phyloP scores from a whole-genome alignment of 768 basidiomycete genomes.

The Suillus decipiens region DNA sequence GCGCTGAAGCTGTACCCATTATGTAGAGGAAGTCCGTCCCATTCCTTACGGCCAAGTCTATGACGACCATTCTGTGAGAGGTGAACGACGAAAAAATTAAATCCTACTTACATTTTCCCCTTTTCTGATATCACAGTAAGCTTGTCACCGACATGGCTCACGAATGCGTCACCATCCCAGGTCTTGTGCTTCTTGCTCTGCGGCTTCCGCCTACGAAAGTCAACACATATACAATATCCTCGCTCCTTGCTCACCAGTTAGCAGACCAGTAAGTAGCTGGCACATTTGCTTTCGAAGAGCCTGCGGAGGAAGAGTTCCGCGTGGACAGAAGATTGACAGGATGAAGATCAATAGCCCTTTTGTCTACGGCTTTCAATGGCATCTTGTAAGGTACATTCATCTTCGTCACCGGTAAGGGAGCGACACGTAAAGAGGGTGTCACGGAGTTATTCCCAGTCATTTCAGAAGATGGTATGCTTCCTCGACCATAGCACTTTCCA shows the following conservation, averaged over 20 bases:
- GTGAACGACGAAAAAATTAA: conserved; percentile 6
- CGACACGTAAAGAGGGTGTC: conserved; percentile 2
- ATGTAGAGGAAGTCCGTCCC: conserved; percentile 55
- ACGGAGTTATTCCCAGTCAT: conserved; percentile 34
- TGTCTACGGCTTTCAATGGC: conserved; percentile 20
- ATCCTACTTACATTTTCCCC: conserved; percentile 60
- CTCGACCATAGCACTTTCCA: conserved; percentile 62
- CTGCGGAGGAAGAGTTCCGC: conserved; percentile 10
- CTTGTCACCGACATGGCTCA: conserved; percentile 51
- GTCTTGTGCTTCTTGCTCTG: conserved; percentile 78
- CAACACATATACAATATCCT: conserved; percentile 11
- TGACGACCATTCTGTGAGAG: conserved; percentile 13
- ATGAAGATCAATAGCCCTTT: conserved; percentile 39
- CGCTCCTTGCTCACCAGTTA: conserved; percentile 53
- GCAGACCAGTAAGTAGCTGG: conserved; percentile 58
- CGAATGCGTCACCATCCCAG: conserved; percentile 81
- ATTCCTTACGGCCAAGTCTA: conserved; percentile 63
- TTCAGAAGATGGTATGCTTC: conserved; percentile 17
- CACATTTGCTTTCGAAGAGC: conserved; percentile 13
- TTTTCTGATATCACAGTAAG: conserved; percentile 67
- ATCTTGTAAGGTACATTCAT: conserved; percentile 22
- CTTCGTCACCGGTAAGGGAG: conserved; percentile 33
- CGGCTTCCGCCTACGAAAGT: conserved; percentile 61
- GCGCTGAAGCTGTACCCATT: conserved; percentile 45
- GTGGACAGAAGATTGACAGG: conserved; percentile 39